Conservation (phyloP, 2,329 filamentous ascomycete species). For the Fusarium illudens region DNA sequence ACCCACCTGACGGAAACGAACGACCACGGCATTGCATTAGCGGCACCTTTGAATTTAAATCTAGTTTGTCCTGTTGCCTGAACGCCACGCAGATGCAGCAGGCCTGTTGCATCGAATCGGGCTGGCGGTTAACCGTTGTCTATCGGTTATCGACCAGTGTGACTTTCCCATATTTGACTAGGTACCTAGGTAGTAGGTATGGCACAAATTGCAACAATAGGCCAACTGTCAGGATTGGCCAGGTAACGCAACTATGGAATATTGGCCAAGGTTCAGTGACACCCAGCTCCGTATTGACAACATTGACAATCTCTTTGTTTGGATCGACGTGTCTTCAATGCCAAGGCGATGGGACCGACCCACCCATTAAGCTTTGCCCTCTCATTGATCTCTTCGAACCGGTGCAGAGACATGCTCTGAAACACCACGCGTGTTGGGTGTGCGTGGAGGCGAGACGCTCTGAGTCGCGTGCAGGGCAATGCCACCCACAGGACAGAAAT, state of each 20-base stretch:
- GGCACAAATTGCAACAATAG: not conserved
- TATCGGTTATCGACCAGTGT: not conserved
- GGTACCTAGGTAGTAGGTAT: no score
- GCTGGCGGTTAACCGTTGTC: not conserved
- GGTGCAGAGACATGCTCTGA: constrained; percentile 23
- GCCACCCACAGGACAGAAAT: constrained; percentile 26
- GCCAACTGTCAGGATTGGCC: not conserved
- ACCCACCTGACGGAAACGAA: constrained; percentile 25
- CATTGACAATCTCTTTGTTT: not conserved
- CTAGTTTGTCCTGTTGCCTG: not conserved
- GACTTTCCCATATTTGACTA: not conserved
- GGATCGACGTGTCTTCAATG: not conserved
- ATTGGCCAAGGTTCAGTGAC: not conserved
- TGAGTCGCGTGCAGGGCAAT: constrained; percentile 21
- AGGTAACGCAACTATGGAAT: not conserved
- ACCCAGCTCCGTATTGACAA: not conserved
- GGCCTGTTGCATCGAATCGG: not conserved
- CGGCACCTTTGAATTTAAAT: constrained; percentile 2
- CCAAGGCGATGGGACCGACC: not conserved
- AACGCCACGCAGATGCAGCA: constrained; percentile 12
- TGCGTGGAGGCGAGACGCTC: constrained; percentile 23
- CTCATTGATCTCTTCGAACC: not conserved
- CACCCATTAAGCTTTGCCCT: constrained; percentile 3
- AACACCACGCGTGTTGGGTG: constrained; percentile 20
- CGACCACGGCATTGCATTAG: constrained; percentile 1